These are phyloP conservation scores for Pichia ethanolica DNA, from an alignment of 805 yeast genomes.

Conservation along the genomic window DNA sequence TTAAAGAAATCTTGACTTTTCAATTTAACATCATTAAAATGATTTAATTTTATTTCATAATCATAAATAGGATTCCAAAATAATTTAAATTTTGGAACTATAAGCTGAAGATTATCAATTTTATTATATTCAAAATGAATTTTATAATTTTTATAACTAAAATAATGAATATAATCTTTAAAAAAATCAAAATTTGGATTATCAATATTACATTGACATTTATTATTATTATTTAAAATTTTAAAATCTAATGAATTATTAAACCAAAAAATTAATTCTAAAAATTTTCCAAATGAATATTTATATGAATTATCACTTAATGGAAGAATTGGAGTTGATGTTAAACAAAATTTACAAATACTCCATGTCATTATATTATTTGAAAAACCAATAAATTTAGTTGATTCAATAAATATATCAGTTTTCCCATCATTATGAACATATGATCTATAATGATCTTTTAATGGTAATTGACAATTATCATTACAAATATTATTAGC, in stretches of 20 bases:
- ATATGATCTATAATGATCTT: constrained; percentile 77
- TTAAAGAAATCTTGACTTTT: constrained; percentile 59
- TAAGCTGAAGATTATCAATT: constrained; percentile 71
- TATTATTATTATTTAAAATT: constrained; percentile 5
- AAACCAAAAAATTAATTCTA: constrained; percentile 75
- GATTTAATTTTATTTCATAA: constrained; percentile 58
- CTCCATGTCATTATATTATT: constrained; percentile 86
- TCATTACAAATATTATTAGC: constrained; percentile 65
- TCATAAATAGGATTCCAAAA: constrained; percentile 68
- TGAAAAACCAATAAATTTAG: constrained; percentile 48
- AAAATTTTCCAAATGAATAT: constrained; percentile 86
- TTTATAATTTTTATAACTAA: constrained; percentile 71
- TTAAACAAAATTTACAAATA: constrained; percentile 72
- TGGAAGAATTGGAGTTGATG: constrained; percentile 66
- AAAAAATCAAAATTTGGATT: constrained; percentile 59
- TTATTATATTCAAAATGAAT: constrained; percentile 71
- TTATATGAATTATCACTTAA: constrained; percentile 87
- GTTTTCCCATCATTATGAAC: constrained; percentile 84
- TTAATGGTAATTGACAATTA: constrained; percentile 64
- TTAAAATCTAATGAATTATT: constrained; percentile 7
- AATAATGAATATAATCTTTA: constrained; percentile 74
- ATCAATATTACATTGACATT: constrained; percentile 42
- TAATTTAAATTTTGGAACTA: constrained; percentile 65
- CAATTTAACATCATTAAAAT: constrained; percentile 44
- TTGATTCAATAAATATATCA: constrained; percentile 64